These are phyloP conservation scores for Eucalyptus regnans DNA, from an alignment of 345 rosid genomes.

Conservation along the genomic window DNA sequence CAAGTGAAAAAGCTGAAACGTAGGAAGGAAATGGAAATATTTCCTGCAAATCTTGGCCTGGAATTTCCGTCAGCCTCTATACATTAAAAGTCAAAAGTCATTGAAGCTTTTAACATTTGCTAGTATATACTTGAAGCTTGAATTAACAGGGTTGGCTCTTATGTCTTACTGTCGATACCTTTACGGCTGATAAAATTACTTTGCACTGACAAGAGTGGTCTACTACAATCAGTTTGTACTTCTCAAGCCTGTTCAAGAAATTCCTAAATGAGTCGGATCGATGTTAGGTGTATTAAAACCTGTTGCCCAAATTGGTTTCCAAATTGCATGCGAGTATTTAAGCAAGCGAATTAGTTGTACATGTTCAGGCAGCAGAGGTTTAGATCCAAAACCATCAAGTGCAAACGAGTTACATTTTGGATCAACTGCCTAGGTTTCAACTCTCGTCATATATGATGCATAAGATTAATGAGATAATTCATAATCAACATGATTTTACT, in stretches of 20 bases:
- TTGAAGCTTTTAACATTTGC: neutral
- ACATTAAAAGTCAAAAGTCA: neutral
- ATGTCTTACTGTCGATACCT: neutral
- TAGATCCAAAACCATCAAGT: neutral
- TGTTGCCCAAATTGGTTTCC: neutral
- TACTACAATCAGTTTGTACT: neutral
- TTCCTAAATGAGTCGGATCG: neutral
- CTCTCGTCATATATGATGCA: neutral
- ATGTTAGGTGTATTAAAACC: neutral
- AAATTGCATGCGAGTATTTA: neutral
- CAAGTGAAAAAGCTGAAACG: neutral
- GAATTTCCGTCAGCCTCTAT: neutral
- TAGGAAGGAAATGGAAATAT: neutral
- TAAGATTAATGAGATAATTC: neutral
- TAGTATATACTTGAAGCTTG: neutral
- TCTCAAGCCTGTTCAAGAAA: neutral
- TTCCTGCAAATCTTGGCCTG: neutral
- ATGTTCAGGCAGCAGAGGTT: neutral
- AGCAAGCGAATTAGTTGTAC: neutral
- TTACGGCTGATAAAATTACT: neutral
- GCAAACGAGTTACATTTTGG: neutral
- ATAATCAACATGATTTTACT: neutral
- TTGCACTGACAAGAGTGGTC: neutral
- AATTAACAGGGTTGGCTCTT: neutral
- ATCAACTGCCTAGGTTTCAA: neutral